Conservation (phyloP, 2,329 filamentous ascomycete species). For the Immersiporthe knoxdaviesiana region DNA sequence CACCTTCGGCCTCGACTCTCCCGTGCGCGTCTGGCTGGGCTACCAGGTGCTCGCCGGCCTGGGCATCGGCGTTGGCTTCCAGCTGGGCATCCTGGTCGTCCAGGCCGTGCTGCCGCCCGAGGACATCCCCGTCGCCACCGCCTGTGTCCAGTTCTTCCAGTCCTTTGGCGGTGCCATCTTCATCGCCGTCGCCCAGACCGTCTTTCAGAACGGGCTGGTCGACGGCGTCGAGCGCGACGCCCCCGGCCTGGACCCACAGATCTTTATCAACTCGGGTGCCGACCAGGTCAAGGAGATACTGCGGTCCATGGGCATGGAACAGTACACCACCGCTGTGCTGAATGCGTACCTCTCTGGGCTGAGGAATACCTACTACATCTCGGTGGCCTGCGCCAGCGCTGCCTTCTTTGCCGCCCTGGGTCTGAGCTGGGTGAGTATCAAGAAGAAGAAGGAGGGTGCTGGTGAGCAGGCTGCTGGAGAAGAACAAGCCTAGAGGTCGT, state of each 20-base stretch:
- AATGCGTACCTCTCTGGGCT: slow-evolving; percentile 54
- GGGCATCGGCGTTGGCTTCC: slow-evolving; percentile 54
- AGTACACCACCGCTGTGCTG: slow-evolving; percentile 48
- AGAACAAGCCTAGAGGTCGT: slow-evolving; percentile 14
- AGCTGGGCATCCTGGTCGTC: slow-evolving; percentile 49
- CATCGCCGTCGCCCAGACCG: slow-evolving; percentile 66
- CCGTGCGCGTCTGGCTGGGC: slow-evolving; percentile 55
- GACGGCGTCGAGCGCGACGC: slow-evolving; percentile 40
- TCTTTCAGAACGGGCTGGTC: slow-evolving; percentile 67
- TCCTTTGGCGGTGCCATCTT: slow-evolving; percentile 66
- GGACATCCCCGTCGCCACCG: slow-evolving; percentile 53
- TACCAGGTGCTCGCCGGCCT: slow-evolving; percentile 57
- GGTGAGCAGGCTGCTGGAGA: background rate
- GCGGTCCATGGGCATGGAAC: slow-evolving; percentile 43
- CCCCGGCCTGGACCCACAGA: slow-evolving; percentile 23
- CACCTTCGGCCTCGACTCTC: slow-evolving; percentile 51
- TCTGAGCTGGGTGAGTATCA: slow-evolving; percentile 58
- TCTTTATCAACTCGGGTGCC: slow-evolving; percentile 30
- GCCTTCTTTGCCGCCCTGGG: slow-evolving; percentile 50
- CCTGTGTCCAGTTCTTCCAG: slow-evolving; percentile 62
- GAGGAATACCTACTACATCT: slow-evolving; percentile 56
- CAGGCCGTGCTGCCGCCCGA: slow-evolving; percentile 53
- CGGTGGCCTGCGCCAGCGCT: slow-evolving; percentile 49
- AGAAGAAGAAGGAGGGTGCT: slow-evolving; percentile 39
- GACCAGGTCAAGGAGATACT: slow-evolving; percentile 53